Conservation (phyloP, 768 basidiomycete species). For the Agrocybe praecox region DNA sequence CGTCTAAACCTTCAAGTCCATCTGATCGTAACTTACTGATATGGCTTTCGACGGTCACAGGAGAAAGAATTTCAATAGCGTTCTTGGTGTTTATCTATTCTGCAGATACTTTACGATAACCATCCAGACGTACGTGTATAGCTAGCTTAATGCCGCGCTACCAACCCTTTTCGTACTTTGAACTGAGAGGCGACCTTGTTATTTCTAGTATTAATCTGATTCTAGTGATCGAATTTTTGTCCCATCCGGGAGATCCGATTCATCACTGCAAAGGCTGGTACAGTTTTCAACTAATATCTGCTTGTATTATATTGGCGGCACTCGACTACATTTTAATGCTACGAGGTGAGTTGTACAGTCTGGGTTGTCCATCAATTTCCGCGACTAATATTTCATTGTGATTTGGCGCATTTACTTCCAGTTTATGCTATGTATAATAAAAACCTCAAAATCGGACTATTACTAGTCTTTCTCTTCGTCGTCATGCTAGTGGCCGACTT, state of each 20-base stretch:
- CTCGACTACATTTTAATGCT: not conserved
- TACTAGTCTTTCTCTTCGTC: not conserved
- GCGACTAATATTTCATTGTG: not conserved
- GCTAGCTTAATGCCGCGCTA: not conserved
- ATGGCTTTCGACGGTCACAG: not conserved
- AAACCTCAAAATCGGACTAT: not conserved
- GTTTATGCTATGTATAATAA: not conserved
- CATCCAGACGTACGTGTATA: not conserved
- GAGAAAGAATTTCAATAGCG: not conserved
- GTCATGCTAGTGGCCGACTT: not conserved
- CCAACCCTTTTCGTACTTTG: not conserved
- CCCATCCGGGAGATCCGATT: not conserved
- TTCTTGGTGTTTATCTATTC: not conserved
- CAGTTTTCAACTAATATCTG: not conserved
- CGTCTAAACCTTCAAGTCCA: not conserved
- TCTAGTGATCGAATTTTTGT: not conserved
- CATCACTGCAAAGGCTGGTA: not conserved
- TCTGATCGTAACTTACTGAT: not conserved
- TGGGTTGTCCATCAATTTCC: not conserved
- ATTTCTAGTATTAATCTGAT: not conserved
- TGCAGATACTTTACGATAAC: not conserved
- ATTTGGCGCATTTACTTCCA: not conserved
- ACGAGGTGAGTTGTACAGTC: not conserved
- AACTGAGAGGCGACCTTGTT: no score
- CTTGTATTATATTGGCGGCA: not conserved